Evolutionary conservation across 257 asterid genomes (phyloP).

Genomic region (Lantana camara): DNA sequence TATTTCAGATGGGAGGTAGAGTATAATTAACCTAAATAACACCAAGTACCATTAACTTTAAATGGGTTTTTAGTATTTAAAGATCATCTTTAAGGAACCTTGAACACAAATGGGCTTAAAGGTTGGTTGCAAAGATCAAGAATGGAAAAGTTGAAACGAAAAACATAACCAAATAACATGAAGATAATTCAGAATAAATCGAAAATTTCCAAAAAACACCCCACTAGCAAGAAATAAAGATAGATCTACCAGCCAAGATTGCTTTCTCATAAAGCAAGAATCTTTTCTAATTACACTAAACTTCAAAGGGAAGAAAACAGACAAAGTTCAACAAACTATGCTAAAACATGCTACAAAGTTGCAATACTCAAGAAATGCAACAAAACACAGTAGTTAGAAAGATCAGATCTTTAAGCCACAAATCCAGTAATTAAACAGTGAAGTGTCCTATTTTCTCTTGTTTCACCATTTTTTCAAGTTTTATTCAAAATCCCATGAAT

Average conservation of each 20-base stretch:
- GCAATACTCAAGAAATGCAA: background rate
- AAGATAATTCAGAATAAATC: too few species aligned
- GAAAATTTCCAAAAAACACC: background rate
- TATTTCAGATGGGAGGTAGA: too few species aligned
- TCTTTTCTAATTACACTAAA: background rate
- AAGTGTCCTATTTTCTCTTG: background rate
- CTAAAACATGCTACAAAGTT: too few species aligned
- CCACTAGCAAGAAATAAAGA: background rate
- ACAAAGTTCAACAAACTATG: background rate
- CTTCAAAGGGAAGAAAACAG: slow-evolving; percentile 22
- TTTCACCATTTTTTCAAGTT: background rate
- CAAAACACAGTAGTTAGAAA: background rate
- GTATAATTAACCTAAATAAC: too few species aligned
- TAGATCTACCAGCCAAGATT: slow-evolving; percentile 33
- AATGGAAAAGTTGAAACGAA: too few species aligned
- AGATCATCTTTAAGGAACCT: too few species aligned
- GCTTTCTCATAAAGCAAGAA: slow-evolving; percentile 18
- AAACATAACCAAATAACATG: too few species aligned
- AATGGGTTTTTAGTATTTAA: too few species aligned
- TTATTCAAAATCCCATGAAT: background rate
- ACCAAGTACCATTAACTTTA: too few species aligned
- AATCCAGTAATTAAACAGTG: background rate
- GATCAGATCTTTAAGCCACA: slow-evolving; percentile 29
- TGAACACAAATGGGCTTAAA: too few species aligned
- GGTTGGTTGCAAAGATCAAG: too few species aligned